Conservation (phyloP, 2,329 filamentous ascomycete species). For the Metarhizium anisopliae region DNA sequence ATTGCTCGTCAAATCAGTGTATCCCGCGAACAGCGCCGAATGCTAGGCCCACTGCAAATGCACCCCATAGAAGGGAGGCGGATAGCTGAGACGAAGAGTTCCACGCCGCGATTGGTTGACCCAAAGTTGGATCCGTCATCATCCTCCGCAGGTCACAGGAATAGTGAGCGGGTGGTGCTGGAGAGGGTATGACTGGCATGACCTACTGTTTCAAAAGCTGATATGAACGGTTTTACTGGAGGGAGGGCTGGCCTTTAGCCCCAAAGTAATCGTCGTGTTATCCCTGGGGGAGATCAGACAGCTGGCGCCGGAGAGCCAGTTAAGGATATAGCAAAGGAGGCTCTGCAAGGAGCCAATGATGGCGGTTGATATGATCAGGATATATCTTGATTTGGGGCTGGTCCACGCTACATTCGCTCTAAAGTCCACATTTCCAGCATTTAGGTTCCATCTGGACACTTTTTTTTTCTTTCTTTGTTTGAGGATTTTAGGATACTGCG, state of each 20-base stretch:
- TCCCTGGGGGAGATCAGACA: neutral
- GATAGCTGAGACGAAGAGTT: conserved; percentile 27
- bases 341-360: neutral
- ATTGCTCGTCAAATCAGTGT: conserved; percentile 62
- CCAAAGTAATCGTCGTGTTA: neutral
- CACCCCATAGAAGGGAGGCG: conserved; percentile 9
- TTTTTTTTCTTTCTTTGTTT: neutral
- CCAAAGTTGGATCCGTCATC: conserved; percentile 19
- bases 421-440: neutral
- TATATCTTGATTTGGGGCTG: neutral
- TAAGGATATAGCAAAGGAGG: neutral
- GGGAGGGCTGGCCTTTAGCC: neutral
- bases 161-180: conserved; percentile 45
- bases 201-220: neutral
- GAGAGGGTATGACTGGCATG: conserved; percentile 29
- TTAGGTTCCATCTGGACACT: neutral
- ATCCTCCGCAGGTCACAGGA: conserved; percentile 31
- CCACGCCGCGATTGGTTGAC: conserved; percentile 38
- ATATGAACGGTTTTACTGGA: neutral
- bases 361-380: neutral
- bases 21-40: conserved; percentile 50
- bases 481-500: neutral
- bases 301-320: neutral
- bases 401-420: neutral
- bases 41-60: conserved; percentile 45